phyloP scores from a whole-genome alignment of 208 protist species.

The Trypanosoma vivax region DNA sequence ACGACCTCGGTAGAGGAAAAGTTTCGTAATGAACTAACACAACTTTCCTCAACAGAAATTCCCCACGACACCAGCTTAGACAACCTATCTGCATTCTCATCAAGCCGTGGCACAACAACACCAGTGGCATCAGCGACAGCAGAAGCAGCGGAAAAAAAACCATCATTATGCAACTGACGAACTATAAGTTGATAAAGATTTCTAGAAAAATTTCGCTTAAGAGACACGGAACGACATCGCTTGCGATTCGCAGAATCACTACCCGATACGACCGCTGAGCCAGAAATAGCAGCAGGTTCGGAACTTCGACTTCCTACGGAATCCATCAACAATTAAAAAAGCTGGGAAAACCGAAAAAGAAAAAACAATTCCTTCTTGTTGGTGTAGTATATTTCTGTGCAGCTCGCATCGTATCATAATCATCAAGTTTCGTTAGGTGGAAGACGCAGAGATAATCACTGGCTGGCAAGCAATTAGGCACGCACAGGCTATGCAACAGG shows the following conservation, averaged over 20 bases:
- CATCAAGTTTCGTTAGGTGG: constrained; percentile 8
- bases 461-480: no score
- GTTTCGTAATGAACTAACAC: constrained; percentile 25
- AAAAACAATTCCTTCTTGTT: not conserved
- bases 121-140: constrained; percentile 70
- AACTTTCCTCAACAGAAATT: constrained; percentile 35
- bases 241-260: constrained; percentile 23
- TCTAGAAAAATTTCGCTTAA: constrained; percentile 37
- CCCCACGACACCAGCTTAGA: constrained; percentile 36
- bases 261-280: not conserved
- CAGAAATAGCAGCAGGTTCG: not conserved
- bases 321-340: constrained; percentile 14
- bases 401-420: constrained; percentile 8
- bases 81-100: constrained; percentile 41
- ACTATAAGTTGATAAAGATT: constrained; percentile 76
- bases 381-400: constrained; percentile 11
- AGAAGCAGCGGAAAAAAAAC: constrained; percentile 58
- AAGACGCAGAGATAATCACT: constrained; percentile 1
- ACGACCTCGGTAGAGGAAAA: constrained; percentile 51
- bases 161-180: constrained; percentile 77
- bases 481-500: no score
- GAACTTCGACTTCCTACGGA: no score
- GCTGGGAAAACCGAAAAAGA: not conserved
- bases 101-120: constrained; percentile 40
- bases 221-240: constrained; percentile 35